Base-by-base conservation (phyloP, 768 basidiomycete genomes). In the Favolaschia claudopus region DNA sequence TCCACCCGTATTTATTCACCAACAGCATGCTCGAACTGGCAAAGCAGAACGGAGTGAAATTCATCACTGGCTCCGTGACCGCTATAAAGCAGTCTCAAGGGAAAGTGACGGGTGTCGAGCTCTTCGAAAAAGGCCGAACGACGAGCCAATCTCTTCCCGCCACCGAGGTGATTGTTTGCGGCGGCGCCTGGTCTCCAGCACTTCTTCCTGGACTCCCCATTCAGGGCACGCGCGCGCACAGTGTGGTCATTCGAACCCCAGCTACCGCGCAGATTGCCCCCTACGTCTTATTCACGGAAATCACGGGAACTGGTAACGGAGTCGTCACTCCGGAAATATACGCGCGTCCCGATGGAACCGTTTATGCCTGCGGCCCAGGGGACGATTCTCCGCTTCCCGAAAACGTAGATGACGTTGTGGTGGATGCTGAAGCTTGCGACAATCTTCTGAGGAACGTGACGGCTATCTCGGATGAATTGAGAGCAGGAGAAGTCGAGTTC, bases 101-200 rank as follows among this genome's bases (percentile, higher is more conserved):
- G 5, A 71, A 63, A 48, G 83, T 88, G 13, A 78, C 76, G 7
- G 83, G 84, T 12, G 82, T 91, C 38, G 70, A 82, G 60, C 80
- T 79, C 64, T 72, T 72, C 44, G 62, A 71, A 42, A 69, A 59
- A 2, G 69, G 64, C 13, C 69, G 71, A 15, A 56, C 62, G 46
- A 62, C 67, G 24, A 63, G 60, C 7, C 70, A 70, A 55, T 72
- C 72, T n/a, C 67, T 89, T 17, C 71, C 79, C 0, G 88, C 89
- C 15, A 89, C 89, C 10, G 80, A 89, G 53, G 84, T 95, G 60
- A 77, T 96, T 36, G 72, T 97, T 46, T 83, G 88, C 36, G 91
- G 91, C n/a, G 95, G 95, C 24, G 90, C 92, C 15, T 97, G 95
- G 94, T 91, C 92, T 0, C 79, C 91, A 8, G 68, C 68, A 9